Evolutionary conservation across 1,284 basidiomycete genomes (phyloP).

Genomic region (Cryptococcus sp.): DNA sequence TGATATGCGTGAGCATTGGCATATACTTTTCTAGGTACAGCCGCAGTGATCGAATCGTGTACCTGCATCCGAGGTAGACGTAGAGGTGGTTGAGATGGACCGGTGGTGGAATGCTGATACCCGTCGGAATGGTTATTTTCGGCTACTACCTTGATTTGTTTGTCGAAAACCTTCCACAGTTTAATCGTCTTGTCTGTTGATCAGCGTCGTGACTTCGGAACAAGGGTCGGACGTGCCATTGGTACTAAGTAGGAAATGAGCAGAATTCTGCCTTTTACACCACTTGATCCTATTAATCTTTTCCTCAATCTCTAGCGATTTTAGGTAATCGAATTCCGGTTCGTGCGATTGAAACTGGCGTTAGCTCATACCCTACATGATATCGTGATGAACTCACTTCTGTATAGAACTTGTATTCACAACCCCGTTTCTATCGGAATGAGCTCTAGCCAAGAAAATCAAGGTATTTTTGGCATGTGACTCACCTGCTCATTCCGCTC

Average conservation of each 20-base stretch:
- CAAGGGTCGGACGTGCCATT: conserved; percentile 61
- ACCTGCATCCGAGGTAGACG: conserved; percentile 82
- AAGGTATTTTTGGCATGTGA: conserved; percentile 18
- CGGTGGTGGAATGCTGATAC: conserved; percentile 51
- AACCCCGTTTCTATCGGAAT: conserved; percentile 83
- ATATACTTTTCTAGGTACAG: conserved; percentile 97
- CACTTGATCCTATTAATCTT: conserved; percentile 99
- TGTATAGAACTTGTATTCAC: conserved; percentile 99
- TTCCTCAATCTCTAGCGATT: conserved; percentile 99
- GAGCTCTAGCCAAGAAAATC: neutral
- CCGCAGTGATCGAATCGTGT: conserved; percentile 97
- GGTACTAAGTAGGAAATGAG: conserved; percentile 95
- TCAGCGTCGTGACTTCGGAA: conserved; percentile 3
- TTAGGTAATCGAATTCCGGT: conserved; percentile 99
- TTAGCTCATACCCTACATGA: conserved; percentile 2
- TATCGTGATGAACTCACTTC: conserved; percentile 52
- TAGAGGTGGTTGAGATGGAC: conserved; percentile 59
- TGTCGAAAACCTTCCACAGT: conserved; percentile 99
- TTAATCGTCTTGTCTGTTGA: conserved; percentile 97
- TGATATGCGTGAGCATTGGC: conserved; percentile 99
- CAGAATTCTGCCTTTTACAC: conserved; percentile 96
- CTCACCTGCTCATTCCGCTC: conserved; percentile 95
- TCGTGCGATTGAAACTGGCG: conserved; percentile 86
- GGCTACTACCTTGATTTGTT: conserved; percentile 89
- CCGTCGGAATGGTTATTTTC: conserved; percentile 93